phyloP scores from a whole-genome alignment of 73 alveolate genomes.

The Paramecium octaurelia region DNA sequence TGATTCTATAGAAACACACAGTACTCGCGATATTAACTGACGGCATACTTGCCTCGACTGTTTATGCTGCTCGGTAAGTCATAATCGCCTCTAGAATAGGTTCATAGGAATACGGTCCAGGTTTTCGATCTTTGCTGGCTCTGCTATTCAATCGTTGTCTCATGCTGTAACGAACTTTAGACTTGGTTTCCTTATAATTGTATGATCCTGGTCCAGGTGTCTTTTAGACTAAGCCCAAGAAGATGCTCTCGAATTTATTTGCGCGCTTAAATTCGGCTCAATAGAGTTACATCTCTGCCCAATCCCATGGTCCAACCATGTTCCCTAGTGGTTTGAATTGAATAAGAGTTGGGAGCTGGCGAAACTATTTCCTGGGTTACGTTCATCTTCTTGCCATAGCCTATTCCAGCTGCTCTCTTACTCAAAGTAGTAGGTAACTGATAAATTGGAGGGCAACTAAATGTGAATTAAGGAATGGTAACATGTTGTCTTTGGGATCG shows the following conservation, averaged over 20 bases:
- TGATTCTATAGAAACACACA: background rate
- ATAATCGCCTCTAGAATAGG: constrained; percentile 4
- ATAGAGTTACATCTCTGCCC: constrained; percentile 53
- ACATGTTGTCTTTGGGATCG: background rate
- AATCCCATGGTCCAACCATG: constrained; percentile 54
- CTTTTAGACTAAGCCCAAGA: background rate
- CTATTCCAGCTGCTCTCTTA: constrained; percentile 59
- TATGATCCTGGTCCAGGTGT: constrained; percentile 66
- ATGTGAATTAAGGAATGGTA: background rate
- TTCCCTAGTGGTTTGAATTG: background rate
- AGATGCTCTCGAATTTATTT: constrained; percentile 29
- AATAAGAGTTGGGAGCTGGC: constrained; percentile 56
- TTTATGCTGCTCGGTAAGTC: background rate
- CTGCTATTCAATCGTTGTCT: background rate
- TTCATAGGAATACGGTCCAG: constrained; percentile 42
- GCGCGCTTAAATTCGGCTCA: background rate
- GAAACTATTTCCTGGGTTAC: constrained; percentile 25
- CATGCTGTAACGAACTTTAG: background rate
- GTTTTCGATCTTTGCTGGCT: background rate
- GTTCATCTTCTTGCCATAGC: constrained; percentile 42
- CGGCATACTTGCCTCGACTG: background rate
- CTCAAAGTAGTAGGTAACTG: constrained; percentile 42
- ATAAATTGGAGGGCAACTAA: constrained; percentile 51
- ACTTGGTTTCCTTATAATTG: background rate
- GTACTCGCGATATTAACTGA: constrained; percentile 11